A percentile compares a stretch with the other conserved stretches of the same genome.
Evolutionary conservation across 192 early-diverging fungal species (phyloP).

Genomic region (Coemansia sp.): DNA sequence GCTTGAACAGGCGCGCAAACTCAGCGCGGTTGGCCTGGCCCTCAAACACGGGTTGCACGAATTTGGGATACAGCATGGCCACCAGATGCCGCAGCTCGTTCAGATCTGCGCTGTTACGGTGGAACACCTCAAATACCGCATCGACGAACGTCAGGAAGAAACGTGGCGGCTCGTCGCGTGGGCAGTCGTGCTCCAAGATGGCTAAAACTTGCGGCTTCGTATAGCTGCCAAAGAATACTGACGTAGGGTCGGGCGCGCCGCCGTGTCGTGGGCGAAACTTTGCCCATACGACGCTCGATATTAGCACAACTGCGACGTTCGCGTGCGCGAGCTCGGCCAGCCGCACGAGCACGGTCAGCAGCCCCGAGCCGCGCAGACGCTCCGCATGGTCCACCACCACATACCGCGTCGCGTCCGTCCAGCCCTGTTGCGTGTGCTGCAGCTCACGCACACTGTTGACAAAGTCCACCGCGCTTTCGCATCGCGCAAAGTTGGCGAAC

Average conservation of each 20-base stretch:
- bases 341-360: slow-evolving; percentile 69
- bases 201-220: slow-evolving; percentile 64
- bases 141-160: slow-evolving; percentile 78
- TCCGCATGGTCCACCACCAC: slow-evolving; percentile 80
- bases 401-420: slow-evolving; percentile 24
- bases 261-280: slow-evolving; percentile 71
- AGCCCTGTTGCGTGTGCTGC: slow-evolving; percentile 14
- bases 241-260: slow-evolving; percentile 60
- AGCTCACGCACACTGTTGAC: slow-evolving; percentile 36
- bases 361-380: slow-evolving; percentile 62
- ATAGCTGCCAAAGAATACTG: slow-evolving; percentile 76
- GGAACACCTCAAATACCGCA: slow-evolving; percentile 79
- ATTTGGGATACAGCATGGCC: slow-evolving; percentile 80
- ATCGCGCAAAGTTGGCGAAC: slow-evolving; percentile 53
- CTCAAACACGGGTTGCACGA: slow-evolving; percentile 78
- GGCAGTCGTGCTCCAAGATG: slow-evolving; percentile 72
- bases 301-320: slow-evolving; percentile 65
- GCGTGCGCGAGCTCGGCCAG: slow-evolving; percentile 63
- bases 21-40: slow-evolving; percentile 67
- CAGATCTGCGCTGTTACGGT: slow-evolving; percentile 75
- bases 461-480: slow-evolving; percentile 75
- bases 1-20: slow-evolving; percentile 69
- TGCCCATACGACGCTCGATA: slow-evolving; percentile 73
- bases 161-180: slow-evolving; percentile 53
- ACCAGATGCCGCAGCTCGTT: slow-evolving; percentile 85